phyloP scores from a whole-genome alignment of 768 basidiomycete genomes.

The Kwoniella sp. region DNA sequence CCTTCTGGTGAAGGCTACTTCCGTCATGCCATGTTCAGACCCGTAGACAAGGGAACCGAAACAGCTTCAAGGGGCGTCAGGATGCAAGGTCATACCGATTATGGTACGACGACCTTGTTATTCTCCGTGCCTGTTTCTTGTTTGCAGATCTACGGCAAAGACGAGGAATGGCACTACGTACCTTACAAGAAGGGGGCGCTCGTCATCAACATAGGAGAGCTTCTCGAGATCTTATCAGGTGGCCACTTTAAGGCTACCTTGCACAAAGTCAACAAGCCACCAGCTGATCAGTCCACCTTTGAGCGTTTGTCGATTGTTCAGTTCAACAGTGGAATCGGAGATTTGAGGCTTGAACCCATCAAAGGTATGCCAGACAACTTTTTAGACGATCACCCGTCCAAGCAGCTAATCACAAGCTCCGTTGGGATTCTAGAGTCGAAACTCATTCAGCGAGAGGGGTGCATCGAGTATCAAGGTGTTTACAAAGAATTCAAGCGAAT shows the following conservation, averaged over 20 bases:
- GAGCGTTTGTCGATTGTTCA: constrained; percentile 18
- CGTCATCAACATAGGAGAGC: constrained; percentile 50
- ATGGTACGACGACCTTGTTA: constrained; percentile 37
- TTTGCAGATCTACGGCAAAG: constrained; percentile 46
- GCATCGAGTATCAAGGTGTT: constrained; percentile 37
- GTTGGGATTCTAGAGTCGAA: constrained; percentile 38
- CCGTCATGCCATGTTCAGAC: constrained; percentile 39
- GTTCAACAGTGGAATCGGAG: constrained; percentile 18
- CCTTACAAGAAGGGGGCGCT: constrained; percentile 40
- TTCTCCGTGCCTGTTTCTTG: constrained; percentile 47
- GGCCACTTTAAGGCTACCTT: constrained; percentile 35
- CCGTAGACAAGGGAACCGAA: constrained; percentile 14
- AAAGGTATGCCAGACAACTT: too few relatives aligned
- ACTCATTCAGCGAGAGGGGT: constrained; percentile 37
- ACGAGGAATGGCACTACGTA: constrained; percentile 46
- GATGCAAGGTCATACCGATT: constrained; percentile 39
- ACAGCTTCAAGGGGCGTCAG: constrained; percentile 26
- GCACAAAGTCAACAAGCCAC: constrained; percentile 15
- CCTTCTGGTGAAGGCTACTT: constrained; percentile 36
- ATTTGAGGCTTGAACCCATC: constrained; percentile 8
- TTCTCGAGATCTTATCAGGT: constrained; percentile 28
- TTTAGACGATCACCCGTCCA: too few relatives aligned
- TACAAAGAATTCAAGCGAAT: constrained; percentile 42
- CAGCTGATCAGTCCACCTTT: constrained; percentile 3
- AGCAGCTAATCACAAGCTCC: too few relatives aligned